These are phyloP conservation scores for Rhypophila decipiens DNA, from an alignment of 495 filamentous ascomycete genomes.

Conservation along the genomic window DNA sequence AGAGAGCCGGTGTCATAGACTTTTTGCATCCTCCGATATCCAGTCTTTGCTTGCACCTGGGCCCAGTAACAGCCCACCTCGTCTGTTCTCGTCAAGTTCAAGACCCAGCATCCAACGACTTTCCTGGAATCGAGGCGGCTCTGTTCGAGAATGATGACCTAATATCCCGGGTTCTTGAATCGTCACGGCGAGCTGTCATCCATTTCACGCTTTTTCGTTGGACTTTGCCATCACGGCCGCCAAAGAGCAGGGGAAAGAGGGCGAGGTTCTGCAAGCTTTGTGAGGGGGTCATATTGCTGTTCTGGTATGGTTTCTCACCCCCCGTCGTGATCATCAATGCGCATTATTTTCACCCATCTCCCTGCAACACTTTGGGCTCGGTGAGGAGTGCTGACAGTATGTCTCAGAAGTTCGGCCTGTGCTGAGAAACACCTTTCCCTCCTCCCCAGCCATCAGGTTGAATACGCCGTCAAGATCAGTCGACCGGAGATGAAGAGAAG, in stretches of 20 bases:
- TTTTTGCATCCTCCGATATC: neutral
- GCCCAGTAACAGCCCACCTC: neutral
- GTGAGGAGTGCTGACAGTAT: neutral
- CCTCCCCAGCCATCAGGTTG: neutral
- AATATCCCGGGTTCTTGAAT: neutral
- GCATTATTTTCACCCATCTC: neutral
- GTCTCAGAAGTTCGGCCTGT: neutral
- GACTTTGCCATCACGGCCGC: neutral
- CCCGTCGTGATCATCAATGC: neutral
- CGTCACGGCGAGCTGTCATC: neutral
- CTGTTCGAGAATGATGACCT: slow-evolving; percentile 7
- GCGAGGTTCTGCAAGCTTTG: neutral
- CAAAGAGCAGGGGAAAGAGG: neutral
- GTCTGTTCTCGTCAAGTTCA: neutral
- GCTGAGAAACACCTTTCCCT: no score
- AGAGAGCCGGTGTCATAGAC: neutral
- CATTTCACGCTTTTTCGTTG: neutral
- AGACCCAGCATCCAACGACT: neutral
- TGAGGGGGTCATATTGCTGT: neutral
- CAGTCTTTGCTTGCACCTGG: neutral
- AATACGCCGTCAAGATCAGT: neutral
- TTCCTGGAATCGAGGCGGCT: neutral
- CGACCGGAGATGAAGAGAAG: slow-evolving; percentile 15
- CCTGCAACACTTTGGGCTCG: no score
- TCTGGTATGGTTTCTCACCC: neutral